A percentile compares a stretch with the other conserved stretches of the same genome.
Conservation (phyloP, 202 grass and related monocot species). For the Cymbopogon flexuosus region DNA sequence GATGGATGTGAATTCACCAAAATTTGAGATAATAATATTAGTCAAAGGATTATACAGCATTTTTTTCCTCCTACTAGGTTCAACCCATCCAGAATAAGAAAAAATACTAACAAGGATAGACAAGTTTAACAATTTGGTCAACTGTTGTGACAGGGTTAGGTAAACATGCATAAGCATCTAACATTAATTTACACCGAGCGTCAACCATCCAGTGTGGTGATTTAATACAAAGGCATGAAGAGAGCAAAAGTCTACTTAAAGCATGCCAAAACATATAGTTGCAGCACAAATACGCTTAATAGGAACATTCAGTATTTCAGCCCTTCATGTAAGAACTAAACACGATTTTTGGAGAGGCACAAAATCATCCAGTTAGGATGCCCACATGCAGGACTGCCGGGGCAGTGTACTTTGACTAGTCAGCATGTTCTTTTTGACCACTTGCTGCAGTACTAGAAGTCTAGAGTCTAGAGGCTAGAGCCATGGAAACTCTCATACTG, state of each 20-base stretch:
- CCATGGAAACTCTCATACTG: neutral
- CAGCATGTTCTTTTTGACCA: constrained; percentile 36
- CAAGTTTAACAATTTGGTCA: constrained; percentile 8
- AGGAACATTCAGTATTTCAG: neutral
- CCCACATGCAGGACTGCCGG: neutral
- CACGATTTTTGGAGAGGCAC: neutral
- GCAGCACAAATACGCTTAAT: neutral
- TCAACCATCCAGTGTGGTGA: constrained; percentile 12
- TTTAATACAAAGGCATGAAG: neutral
- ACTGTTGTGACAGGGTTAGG: neutral
- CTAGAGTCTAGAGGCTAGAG: neutral
- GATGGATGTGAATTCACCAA: neutral
- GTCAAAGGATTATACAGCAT: neutral
- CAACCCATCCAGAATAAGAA: neutral
- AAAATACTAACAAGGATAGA: neutral
- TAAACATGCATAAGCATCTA: constrained; percentile 14
- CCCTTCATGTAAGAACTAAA: constrained; percentile 7
- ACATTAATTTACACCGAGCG: neutral
- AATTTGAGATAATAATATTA: constrained; percentile 14
- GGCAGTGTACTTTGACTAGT: constrained; percentile 18
- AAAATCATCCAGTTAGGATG: constrained; percentile 22
- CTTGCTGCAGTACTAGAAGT: constrained; percentile 3
- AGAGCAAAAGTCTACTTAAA: constrained; percentile 8
- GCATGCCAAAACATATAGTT: constrained; percentile 17
- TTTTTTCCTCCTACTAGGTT: neutral